A percentile compares a stretch with the other conserved stretches of the same genome.
These are phyloP conservation scores for Musa itinerans DNA, from an alignment of 176 grass and related monocot species.

Conservation along the genomic window DNA sequence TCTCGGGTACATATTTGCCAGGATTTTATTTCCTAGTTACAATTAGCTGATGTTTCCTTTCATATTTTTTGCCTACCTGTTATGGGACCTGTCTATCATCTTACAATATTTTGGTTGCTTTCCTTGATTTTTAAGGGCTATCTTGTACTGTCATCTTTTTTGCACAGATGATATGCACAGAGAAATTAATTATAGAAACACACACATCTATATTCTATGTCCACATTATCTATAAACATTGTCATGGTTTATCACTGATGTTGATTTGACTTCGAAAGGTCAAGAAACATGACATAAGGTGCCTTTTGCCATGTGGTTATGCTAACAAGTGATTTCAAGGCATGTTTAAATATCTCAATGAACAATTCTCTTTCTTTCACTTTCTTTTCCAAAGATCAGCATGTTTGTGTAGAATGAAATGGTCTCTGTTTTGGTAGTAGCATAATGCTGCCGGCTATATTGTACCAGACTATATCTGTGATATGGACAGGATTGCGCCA, in stretches of 20 bases:
- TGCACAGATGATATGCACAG: background rate
- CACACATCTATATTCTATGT: background rate
- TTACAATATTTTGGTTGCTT: too few relatives aligned
- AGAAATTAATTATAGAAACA: background rate
- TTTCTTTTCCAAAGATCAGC: background rate
- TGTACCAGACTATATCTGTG: too few relatives aligned
- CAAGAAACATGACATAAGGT: background rate
- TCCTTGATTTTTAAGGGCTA: too few relatives aligned
- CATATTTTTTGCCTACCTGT: background rate
- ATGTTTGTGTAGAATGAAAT: background rate
- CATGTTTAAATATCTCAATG: background rate
- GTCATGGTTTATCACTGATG: background rate
- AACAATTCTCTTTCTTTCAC: background rate
- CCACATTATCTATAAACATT: background rate
- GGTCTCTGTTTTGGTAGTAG: too few relatives aligned
- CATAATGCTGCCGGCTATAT: too few relatives aligned
- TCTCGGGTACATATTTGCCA: slow-evolving; percentile 49
- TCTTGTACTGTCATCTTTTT: background rate
- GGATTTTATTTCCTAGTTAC: background rate
- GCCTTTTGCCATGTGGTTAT: background rate
- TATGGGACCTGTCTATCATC: background rate
- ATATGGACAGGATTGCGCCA: too few relatives aligned
- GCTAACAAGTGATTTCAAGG: background rate
- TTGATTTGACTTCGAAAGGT: background rate
- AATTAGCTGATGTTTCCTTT: background rate